A percentile compares a stretch with the other conserved stretches of the same genome.
Evolutionary conservation across 108 stramenopile genomes (phyloP).

Genomic region (Pseudonitzschia multistriata): DNA sequence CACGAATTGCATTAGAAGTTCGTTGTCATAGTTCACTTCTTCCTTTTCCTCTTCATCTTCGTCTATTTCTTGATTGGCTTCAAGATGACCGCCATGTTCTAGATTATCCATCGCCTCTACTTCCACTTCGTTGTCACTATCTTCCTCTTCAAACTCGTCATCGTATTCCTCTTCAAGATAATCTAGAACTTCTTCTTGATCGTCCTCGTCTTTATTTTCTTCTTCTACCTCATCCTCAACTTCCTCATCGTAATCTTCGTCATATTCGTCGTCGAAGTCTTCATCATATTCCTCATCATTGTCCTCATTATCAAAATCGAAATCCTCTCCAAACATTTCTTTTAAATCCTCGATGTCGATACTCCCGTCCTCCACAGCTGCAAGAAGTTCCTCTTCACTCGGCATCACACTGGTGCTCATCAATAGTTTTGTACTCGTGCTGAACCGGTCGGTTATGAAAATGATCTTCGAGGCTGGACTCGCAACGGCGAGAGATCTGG

Average conservation of each 20-base stretch:
- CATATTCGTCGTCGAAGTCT: not conserved
- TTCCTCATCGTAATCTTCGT: not conserved
- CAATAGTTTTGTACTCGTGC: not conserved
- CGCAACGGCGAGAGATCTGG: not conserved
- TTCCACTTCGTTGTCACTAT: not conserved
- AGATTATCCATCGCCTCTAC: not conserved
- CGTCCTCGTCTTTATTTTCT: not conserved
- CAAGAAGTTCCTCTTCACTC: not conserved
- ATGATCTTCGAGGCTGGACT: not conserved
- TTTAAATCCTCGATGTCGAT: slow-evolving; percentile 2
- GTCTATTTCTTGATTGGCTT: not conserved
- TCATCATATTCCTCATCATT: not conserved
- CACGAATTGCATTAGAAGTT: slow-evolving; percentile 24
- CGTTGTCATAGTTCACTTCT: slow-evolving; percentile 15
- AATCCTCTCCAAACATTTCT: slow-evolving; percentile 12
- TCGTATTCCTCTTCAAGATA: not conserved
- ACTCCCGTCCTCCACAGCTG: not conserved
- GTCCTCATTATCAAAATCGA: not conserved
- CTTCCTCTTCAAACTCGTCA: not conserved
- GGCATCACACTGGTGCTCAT: not conserved
- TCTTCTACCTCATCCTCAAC: not conserved
- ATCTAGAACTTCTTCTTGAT: not conserved
- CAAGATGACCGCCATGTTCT: not conserved
- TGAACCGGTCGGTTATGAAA: not conserved
- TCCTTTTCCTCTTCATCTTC: slow-evolving; percentile 12